Percentiles rank a stretch among this genome's conserved stretches.
Evolutionary conservation across 2,329 filamentous ascomycete species (phyloP).

Genomic region (Arachnomyces sp.): DNA sequence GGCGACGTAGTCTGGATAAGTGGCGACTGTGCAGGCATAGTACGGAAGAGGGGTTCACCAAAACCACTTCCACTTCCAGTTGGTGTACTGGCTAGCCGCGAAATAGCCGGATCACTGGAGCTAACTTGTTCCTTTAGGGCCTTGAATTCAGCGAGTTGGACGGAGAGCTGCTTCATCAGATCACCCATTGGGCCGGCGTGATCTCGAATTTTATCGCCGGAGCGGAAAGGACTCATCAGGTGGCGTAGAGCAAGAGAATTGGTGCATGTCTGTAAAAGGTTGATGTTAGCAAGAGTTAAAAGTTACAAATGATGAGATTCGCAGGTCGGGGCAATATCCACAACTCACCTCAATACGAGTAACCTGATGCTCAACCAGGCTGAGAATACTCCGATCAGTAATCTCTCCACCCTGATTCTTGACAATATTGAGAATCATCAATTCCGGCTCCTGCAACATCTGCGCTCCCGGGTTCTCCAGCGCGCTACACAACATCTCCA

Average conservation of each 20-base stretch:
- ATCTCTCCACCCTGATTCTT: constrained; percentile 71
- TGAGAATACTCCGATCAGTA: constrained; percentile 78
- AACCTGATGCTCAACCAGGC: constrained; percentile 90
- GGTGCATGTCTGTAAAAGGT: constrained; percentile 61
- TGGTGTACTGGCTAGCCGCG: too few species aligned
- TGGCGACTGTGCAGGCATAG: too few species aligned
- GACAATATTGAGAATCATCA: constrained; percentile 69
- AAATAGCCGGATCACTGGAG: constrained; percentile 14
- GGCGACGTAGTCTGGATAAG: too few species aligned
- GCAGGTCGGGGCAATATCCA: too few species aligned
- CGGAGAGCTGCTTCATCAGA: constrained; percentile 42
- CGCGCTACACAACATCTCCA: constrained; percentile 88
- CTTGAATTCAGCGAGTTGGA: constrained; percentile 34
- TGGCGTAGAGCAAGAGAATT: constrained; percentile 73
- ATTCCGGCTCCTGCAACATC: constrained; percentile 70
- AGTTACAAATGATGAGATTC: background rate
- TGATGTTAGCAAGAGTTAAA: constrained; percentile 10
- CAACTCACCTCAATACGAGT: constrained; percentile 81
- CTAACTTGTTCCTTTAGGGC: constrained; percentile 34
- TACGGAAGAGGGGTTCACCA: too few species aligned
- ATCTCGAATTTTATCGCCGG: constrained; percentile 57
- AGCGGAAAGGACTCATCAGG: constrained; percentile 62
- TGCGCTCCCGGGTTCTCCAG: constrained; percentile 63
- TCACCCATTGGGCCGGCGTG: constrained; percentile 71
- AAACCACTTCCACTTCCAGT: too few species aligned